phyloP scores from a whole-genome alignment of 129 eudicot species.

The Glebionis coronaria region DNA sequence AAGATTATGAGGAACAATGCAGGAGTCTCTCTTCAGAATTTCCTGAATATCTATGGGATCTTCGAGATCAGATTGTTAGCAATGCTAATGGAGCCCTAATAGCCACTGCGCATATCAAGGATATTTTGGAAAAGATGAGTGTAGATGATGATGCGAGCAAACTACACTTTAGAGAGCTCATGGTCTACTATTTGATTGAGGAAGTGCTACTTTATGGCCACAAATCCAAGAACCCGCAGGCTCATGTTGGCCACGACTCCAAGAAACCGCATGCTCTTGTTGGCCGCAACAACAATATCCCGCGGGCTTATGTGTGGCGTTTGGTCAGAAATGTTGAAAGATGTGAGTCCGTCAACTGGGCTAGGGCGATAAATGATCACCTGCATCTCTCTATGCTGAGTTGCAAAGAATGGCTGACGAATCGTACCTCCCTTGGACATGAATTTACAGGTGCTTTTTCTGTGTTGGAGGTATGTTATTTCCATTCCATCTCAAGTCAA shows the following conservation, averaged over 20 bases:
- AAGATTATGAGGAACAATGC: not conserved
- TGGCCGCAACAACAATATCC: no score
- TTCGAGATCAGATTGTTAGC: conserved; percentile 1
- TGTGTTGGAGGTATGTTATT: conserved; percentile 1
- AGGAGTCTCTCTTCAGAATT: not conserved
- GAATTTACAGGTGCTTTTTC: conserved; percentile 3
- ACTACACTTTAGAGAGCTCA: no score
- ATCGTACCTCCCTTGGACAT: not conserved
- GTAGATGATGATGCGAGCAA: no score
- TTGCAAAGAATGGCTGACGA: not conserved
- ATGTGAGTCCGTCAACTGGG: conserved; percentile 6
- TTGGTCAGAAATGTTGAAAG: conserved; percentile 9
- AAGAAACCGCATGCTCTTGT: no score
- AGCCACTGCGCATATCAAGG: not conserved
- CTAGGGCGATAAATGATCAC: conserved; percentile 3
- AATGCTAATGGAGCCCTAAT: not conserved
- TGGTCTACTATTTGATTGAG: no score
- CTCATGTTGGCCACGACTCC: no score
- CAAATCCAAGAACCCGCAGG: not conserved
- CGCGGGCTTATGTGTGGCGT: conserved; percentile 2
- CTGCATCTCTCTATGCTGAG: not conserved
- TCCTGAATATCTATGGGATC: not conserved
- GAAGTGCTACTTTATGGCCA: conserved; percentile 4
- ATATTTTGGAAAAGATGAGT: not conserved
- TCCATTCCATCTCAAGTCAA: no score